Base-by-base conservation (phyloP, 2,329 filamentous ascomycete genomes). In the Colletotrichum destructivum region DNA sequence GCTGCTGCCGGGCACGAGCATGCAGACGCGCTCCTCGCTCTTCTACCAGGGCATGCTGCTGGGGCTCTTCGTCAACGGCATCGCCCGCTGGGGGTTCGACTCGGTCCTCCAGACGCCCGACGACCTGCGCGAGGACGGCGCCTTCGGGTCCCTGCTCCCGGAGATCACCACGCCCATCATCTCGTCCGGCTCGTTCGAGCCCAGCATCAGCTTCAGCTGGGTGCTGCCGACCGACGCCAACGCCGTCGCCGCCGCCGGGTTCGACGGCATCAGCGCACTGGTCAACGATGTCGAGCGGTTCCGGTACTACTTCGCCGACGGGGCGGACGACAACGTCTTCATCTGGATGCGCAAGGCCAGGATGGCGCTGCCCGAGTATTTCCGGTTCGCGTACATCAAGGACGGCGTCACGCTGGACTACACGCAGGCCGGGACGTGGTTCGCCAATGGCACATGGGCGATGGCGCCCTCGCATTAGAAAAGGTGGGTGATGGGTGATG, bases 51-150 rank as follows among this genome's bases (percentile, higher is more conserved):
- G 96, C 15, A 85, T 99, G 5, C 86, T 99, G 0, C 84, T 98
- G 7, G 96, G 96, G 0, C 87, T 98, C 0, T 98, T 98, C 81
- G 92, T 98, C 83, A 98, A 98, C 79, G 96, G 96, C 62, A 91
- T 96, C 73, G 95, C 95, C 3, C 89, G 96, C 52, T 98, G 96
- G 96, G 95, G 95, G 0, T 99, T 97, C 80, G 95, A 94, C 74
- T 88, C 93, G 1, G 90, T 99, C 59, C 88, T 98, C 16, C 92
- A 99, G 82, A 98, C 96, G 0, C 90, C 93, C 0, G 87, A 82
- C 1, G 90, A 91, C 1, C 83, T 98, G 40, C 90, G 91, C 66
- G 91, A 90, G 21, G 91, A 93, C 75, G 90, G 89, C 0, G 88
- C 90, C 66, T 81, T 88, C 52, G 89, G 89, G 18, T 91, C 90